A percentile compares a stretch with the other conserved stretches of the same genome.
Conservation (phyloP, 176 grass and related monocot species). For the Aegilops sharonensis region DNA sequence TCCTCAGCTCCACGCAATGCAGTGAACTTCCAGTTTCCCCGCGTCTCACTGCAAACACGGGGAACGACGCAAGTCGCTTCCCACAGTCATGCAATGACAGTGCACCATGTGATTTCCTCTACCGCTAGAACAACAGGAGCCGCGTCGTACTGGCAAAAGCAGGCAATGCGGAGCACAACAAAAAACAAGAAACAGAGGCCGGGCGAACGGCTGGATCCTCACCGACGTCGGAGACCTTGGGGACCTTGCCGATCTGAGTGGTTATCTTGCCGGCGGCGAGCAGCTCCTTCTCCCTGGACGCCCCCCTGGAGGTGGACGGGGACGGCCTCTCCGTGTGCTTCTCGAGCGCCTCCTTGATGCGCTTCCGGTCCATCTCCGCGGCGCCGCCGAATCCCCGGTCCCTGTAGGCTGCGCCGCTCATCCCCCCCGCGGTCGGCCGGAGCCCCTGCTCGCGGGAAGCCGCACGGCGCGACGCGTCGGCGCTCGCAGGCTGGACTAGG, state of each 20-base stretch:
- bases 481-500: conserved; percentile 39
- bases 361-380: conserved; percentile 67
- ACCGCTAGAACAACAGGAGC: not conserved
- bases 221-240: conserved; percentile 69
- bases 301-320: conserved; percentile 67
- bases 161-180: conserved; percentile 28
- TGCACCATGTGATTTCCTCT: conserved; percentile 23
- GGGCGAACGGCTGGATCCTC: conserved; percentile 26
- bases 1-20: not conserved
- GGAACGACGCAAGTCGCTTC: not conserved
- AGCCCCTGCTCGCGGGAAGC: not conserved
- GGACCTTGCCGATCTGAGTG: conserved; percentile 44
- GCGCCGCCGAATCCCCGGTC: conserved; percentile 45
- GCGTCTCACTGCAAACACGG: not conserved
- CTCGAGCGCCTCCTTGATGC: conserved; percentile 81
- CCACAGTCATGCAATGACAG: not conserved
- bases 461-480: not conserved
- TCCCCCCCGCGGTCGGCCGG: not conserved
- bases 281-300: conserved; percentile 52
- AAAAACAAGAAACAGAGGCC: conserved; percentile 8
- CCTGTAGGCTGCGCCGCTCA: conserved; percentile 49
- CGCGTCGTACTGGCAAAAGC: conserved; percentile 15
- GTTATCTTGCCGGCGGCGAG: conserved; percentile 54
- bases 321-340: conserved; percentile 76
- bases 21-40: not conserved